A percentile compares a stretch with the other conserved stretches of the same genome.
Conservation (phyloP, 768 basidiomycete species). For the Cyclocybe aegerita region DNA sequence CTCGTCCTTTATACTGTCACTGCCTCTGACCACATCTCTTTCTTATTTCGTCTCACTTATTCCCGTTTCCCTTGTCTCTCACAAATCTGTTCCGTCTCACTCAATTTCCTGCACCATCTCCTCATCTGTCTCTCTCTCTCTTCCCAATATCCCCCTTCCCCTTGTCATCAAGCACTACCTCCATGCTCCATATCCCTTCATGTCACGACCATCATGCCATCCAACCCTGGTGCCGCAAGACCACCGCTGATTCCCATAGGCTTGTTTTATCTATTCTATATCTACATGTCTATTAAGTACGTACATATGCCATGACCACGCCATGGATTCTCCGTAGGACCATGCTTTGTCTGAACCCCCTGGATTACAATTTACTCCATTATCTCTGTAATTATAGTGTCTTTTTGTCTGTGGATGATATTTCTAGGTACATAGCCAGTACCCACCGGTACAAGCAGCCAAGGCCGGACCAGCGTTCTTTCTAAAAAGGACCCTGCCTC, state of each 20-base stretch:
- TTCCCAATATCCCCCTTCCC: conserved; percentile 15
- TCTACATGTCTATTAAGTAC: conserved; percentile 34
- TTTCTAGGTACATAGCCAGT: too few relatives aligned
- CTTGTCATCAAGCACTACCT: conserved; percentile 20
- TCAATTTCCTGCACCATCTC: conserved; percentile 9
- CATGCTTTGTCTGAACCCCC: conserved; percentile 10
- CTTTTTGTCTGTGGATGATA: too few relatives aligned
- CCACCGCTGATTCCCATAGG: conserved; percentile 25
- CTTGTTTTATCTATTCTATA: conserved; percentile 42
- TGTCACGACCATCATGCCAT: conserved; percentile 19
- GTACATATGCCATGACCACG: conserved; percentile 34
- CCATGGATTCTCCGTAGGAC: conserved; percentile 11
- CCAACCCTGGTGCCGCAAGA: conserved; percentile 9
- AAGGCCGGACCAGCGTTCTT: too few relatives aligned
- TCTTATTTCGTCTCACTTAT: conserved; percentile 12
- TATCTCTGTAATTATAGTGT: too few relatives aligned
- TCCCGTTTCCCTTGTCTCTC: conserved; percentile 10
- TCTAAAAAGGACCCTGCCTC: conserved; percentile 1
- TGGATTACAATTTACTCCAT: too few relatives aligned
- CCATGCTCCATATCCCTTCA: conserved; percentile 23
- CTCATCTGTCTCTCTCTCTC: conserved; percentile 14
- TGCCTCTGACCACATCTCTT: conserved; percentile 1
- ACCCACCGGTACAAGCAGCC: too few relatives aligned
- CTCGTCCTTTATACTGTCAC: too few relatives aligned
- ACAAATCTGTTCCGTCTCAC: conserved; percentile 11